Base-by-base conservation (phyloP, 352 stramenopile genomes). In the Phytophthora sp. region DNA sequence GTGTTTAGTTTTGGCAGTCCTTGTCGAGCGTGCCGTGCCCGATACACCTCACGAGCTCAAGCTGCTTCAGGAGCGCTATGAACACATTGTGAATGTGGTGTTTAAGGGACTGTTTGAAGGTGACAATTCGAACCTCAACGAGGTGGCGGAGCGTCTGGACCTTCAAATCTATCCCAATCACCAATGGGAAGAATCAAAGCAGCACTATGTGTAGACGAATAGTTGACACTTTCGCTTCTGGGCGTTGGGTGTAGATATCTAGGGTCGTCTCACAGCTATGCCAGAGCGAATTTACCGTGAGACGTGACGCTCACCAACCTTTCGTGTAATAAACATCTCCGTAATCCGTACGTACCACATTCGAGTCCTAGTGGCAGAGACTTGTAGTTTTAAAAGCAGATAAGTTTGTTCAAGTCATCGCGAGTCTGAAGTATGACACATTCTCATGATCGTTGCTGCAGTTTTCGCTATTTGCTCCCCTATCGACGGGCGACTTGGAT, bases 31-130 rank as follows among this genome's bases (percentile, higher is more conserved):
- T 45, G 53, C 55, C 18, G 72, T 95, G 33, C 85, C 80, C 1
- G 76, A 93, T 57, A 78, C 80, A 15, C 84, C 84, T 18, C 60
- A 75, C 20, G 74, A 89, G 36, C 74, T 95, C 16, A 64, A 74
- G 51, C 52, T 82, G 57, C 69, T 95, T 13, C 69, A 79, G 64
- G 52, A 82, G 39, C 84, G 86, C 45, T 82, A 80, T 57, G 78
- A 91, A n/a, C 69, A 93, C 59, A 88, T 95, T 41, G 80, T 91
- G 39, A 82, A 82, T 51, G 80, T 83, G 8, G 84, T 95, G 9
- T 95, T 95, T 58, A 88, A 90, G 53, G 84, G 84, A 27, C 51
- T 92, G 53, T 75, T 73, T 68, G 81, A 82, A 30, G 83, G 82
- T 20, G 81, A 92, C 66, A 73, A 80, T 52, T 89, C 84, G n/a